Percentiles rank a stretch among this genome's conserved stretches.
These are phyloP conservation scores for Crucihimalaya himalaica DNA, from an alignment of 345 rosid genomes.

Conservation along the genomic window DNA sequence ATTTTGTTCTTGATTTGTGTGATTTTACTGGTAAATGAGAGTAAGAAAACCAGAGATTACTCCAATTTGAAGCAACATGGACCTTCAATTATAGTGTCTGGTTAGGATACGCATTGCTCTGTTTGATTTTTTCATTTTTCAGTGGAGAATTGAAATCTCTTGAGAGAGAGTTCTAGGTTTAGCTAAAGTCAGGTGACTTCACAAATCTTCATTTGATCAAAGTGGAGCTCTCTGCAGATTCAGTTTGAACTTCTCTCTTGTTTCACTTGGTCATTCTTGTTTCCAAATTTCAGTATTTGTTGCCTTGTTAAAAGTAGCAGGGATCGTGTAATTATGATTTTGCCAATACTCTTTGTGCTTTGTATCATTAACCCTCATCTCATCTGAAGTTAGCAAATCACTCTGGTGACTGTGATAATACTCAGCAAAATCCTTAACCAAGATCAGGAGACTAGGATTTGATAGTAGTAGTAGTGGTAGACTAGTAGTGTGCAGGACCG, in stretches of 20 bases:
- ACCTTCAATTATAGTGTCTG: not conserved
- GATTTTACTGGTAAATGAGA: not conserved
- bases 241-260: not conserved
- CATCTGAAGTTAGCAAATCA: not conserved
- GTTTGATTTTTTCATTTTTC: not conserved
- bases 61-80: not conserved
- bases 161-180: not conserved
- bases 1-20: not conserved
- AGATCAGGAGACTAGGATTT: not conserved
- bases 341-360: not conserved
- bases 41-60: not conserved
- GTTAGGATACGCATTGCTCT: not conserved
- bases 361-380: not conserved
- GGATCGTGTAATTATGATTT: not conserved
- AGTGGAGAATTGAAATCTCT: not conserved
- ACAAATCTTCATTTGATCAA: not conserved
- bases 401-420: not conserved
- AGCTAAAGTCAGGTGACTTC: not conserved
- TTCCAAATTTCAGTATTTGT: not conserved
- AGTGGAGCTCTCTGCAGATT: slow-evolving; percentile 9
- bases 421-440: not conserved
- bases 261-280: not conserved
- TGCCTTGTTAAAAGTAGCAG: not conserved
- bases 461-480: no score
- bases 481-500: not conserved